These are phyloP conservation scores for Euryodendron excelsum DNA, from an alignment of 148 eudicot genomes.

Conservation along the genomic window DNA sequence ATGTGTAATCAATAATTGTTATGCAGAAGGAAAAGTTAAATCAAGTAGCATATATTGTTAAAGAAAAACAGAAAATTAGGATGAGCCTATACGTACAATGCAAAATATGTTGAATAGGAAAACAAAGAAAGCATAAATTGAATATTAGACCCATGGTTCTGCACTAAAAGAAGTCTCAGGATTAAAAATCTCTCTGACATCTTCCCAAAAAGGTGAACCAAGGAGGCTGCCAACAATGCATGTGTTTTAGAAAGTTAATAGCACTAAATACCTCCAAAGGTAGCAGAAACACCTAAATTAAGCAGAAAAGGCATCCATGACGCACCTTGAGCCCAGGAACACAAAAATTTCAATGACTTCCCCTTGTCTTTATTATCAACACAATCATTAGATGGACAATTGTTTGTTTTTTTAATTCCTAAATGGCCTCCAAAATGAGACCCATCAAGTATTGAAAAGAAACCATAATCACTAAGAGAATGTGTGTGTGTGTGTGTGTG, in stretches of 20 bases:
- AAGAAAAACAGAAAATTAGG: neutral
- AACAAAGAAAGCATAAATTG: constrained; percentile 84
- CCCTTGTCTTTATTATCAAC: neutral
- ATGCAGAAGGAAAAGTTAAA: constrained; percentile 1
- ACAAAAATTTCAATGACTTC: neutral
- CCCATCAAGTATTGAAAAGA: neutral
- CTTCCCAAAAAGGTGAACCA: constrained; percentile 72
- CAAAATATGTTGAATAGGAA: constrained; percentile 90
- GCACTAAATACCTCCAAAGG: neutral
- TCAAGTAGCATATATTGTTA: neutral
- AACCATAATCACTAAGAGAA: neutral
- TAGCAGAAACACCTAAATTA: neutral
- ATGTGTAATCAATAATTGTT: too few species aligned
- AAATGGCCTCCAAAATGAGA: constrained; percentile 4
- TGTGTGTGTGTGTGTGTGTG: too few species aligned
- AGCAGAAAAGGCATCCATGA: neutral
- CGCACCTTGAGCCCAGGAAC: neutral
- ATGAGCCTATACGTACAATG: constrained; percentile 63
- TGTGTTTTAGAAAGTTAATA: constrained; percentile 1
- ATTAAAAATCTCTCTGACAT: constrained; percentile 71
- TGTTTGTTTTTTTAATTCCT: too few species aligned
- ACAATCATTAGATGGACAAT: neutral
- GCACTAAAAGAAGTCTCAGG: constrained; percentile 83
- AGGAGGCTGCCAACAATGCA: constrained; percentile 60
- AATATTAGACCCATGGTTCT: constrained; percentile 85